Conservation (phyloP, 2,329 filamentous ascomycete species). For the Pseudocercospora fijiensis region DNA sequence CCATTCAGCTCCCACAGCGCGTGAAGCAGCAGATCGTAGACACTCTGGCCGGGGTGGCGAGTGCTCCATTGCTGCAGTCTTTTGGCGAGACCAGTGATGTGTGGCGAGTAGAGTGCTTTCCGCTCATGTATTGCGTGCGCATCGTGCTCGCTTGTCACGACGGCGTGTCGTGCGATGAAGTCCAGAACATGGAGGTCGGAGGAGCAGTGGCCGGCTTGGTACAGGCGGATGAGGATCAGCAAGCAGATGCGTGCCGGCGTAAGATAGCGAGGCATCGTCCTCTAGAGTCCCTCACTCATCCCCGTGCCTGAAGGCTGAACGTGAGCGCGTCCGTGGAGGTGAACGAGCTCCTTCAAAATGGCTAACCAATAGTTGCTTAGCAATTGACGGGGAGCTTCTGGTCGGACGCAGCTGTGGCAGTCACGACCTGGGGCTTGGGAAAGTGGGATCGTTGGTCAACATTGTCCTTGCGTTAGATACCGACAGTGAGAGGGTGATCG, state of each 20-base stretch:
- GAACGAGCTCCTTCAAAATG: too few species aligned
- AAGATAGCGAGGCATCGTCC: conserved; percentile 80
- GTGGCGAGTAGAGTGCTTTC: conserved; percentile 18
- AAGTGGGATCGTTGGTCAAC: neutral
- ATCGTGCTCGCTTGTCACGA: conserved; percentile 21
- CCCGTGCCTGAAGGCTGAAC: too few species aligned
- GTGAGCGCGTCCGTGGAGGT: too few species aligned
- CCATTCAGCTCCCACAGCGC: conserved; percentile 81
- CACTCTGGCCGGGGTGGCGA: conserved; percentile 67
- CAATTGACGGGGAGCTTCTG: too few species aligned
- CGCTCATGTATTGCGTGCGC: conserved; percentile 18
- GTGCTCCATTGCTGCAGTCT: conserved; percentile 29
- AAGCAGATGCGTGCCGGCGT: conserved; percentile 87
- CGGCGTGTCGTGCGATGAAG: conserved; percentile 71
- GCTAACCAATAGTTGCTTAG: too few species aligned
- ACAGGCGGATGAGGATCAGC: conserved; percentile 76
- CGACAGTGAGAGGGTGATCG: neutral
- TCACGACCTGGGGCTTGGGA: too few species aligned
- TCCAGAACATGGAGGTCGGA: conserved; percentile 66
- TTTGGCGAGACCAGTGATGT: conserved; percentile 23
- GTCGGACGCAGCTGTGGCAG: too few species aligned
- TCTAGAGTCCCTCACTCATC: too few species aligned
- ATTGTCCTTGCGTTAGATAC: neutral
- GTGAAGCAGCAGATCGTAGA: conserved; percentile 84
- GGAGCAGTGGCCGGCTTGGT: conserved; percentile 45